phyloP scores from a whole-genome alignment of 2,329 filamentous ascomycete genomes.

The Pseudocercospora cruenta region DNA sequence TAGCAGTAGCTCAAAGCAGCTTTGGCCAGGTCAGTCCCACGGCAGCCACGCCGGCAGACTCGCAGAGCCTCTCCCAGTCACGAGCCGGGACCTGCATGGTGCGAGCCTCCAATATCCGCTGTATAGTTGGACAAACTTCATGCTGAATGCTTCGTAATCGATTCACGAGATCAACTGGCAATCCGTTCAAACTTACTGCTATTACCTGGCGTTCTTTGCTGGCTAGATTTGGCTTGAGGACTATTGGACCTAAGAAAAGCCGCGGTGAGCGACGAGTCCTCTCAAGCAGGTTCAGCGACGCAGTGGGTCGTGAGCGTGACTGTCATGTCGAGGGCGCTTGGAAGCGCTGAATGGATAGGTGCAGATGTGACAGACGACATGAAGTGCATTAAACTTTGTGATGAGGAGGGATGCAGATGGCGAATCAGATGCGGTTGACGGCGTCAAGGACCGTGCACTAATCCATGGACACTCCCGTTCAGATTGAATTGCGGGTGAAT shows the following conservation, averaged over 20 bases:
- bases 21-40: slow-evolving; percentile 5
- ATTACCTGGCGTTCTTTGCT: neutral
- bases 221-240: slow-evolving; percentile 2
- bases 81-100: slow-evolving; percentile 19
- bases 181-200: neutral
- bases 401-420: slow-evolving; percentile 13
- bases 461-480: neutral
- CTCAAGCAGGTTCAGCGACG: slow-evolving; percentile 16
- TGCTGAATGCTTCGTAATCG: neutral
- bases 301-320: slow-evolving; percentile 28
- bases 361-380: slow-evolving; percentile 14
- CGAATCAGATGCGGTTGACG: slow-evolving; percentile 10
- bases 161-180: slow-evolving; percentile 3
- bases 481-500: slow-evolving; percentile 7
- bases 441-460: neutral
- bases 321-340: slow-evolving; percentile 14
- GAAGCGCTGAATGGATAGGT: slow-evolving; percentile 26
- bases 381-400: slow-evolving; percentile 13
- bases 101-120: neutral
- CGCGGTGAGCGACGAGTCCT: slow-evolving; percentile 9
- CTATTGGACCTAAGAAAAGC: slow-evolving; percentile 10
- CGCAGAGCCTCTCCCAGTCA: slow-evolving; percentile 1
- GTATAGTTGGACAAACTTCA: neutral
- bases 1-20: slow-evolving; percentile 1
- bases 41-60: slow-evolving; percentile 15